Evolutionary conservation across 2,329 filamentous ascomycete genomes (phyloP), one percentile per base, ranked within the genome.

Genomic region (Pleomassaria siparia): DNA sequence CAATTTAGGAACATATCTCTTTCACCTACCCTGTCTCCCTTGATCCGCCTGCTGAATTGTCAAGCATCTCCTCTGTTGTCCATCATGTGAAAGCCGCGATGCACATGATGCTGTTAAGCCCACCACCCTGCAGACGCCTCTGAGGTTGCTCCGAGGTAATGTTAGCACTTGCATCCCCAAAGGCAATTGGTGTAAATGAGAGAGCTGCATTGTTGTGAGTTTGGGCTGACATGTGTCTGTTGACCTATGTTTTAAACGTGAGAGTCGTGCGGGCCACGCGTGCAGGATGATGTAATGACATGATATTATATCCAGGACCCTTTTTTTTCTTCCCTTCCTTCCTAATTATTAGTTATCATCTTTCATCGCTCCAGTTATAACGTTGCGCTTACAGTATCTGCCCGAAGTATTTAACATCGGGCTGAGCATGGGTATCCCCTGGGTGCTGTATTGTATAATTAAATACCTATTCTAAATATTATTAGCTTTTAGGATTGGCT

Each of bases 21-120:
- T 12, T 10, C 5, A 60, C 64, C 55, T 52, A 68, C 67, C 44
- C n/a, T 66, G 56, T 50, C 53, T 54, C 11, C 53, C 53, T 25
- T 54, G 26, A 35, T 71, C 62, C 42, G 70, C 49, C 47, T 71
- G 64, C 40, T 59, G 53, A 50, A 68, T 66, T 20, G 66, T 66
- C 21, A 71, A 55, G 18, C 39, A 25, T 37, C 66, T 50, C 24
- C 50, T 55, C 43, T 67, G 64, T 44, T 59, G 59, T 35, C 30
- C 40, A 36, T 40, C 50, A 53, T 47, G 37, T 52, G 18, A 33
- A 53, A 32, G 43, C 39, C 40, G 40, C 32, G 47, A 5, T 12
- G 18, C 16, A n/a, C 6, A 22, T 6, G 32, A n/a, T 12, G 35
- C n/a, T 35, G 32, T 35, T 21, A 12, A 37, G 5, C 35, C 20